These are phyloP conservation scores for Oenanthe sinensis DNA, from an alignment of 129 eudicot species.

Conservation along the genomic window DNA sequence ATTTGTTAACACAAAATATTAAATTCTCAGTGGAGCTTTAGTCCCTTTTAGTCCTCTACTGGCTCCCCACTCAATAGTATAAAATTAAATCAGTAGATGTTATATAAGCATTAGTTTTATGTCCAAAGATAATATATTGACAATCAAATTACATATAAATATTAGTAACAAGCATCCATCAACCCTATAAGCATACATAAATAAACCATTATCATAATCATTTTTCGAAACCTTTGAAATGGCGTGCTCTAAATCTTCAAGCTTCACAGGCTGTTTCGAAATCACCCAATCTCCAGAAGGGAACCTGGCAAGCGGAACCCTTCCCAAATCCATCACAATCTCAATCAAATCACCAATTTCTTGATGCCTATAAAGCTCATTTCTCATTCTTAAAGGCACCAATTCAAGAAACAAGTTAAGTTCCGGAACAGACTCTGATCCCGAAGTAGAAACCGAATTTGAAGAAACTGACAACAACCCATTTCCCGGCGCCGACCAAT, in stretches of 20 bases:
- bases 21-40: background rate
- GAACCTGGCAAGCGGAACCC: conserved; percentile 84
- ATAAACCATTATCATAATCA: background rate
- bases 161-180: background rate
- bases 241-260: conserved; percentile 69
- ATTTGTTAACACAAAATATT: background rate
- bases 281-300: conserved; percentile 96
- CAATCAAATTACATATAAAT: background rate
- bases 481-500: conserved; percentile 40
- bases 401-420: conserved; percentile 70
- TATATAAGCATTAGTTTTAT: background rate
- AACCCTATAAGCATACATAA: background rate
- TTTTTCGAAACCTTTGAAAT: conserved; percentile 57
- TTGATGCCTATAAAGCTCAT: conserved; percentile 46
- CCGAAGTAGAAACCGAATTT: conserved; percentile 34
- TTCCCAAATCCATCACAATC: conserved; percentile 94
- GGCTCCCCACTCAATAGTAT: background rate
- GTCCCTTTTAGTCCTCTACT: background rate
- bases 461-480: conserved; percentile 47
- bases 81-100: background rate
- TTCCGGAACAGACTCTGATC: conserved; percentile 50
- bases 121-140: background rate
- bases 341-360: conserved; percentile 79
- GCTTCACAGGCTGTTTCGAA: conserved; percentile 55
- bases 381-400: conserved; percentile 83